Conservation (phyloP, 768 basidiomycete genomes). For the Flagelloscypha sp. region DNA sequence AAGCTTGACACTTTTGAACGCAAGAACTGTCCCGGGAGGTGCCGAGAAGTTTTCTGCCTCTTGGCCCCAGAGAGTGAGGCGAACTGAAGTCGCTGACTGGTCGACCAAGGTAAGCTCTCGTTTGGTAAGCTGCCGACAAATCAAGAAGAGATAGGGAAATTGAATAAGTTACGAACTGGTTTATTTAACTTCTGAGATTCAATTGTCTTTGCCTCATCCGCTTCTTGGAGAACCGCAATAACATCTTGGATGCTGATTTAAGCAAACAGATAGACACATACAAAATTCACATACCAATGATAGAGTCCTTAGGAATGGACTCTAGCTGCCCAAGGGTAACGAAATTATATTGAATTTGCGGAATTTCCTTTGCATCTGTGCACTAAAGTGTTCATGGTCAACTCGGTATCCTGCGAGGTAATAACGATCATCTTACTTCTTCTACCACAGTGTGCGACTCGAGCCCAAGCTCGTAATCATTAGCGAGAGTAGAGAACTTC, state of each 20-base stretch:
- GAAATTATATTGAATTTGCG: conserved; percentile 81
- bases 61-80: conserved; percentile 93
- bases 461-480: conserved; percentile 90
- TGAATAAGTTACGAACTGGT: too few relatives aligned
- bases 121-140: conserved; percentile 58
- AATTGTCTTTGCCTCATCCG: too few relatives aligned
- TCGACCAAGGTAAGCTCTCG: conserved; percentile 89
- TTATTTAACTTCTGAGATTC: too few relatives aligned
- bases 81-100: conserved; percentile 64
- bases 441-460: conserved; percentile 79
- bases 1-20: conserved; percentile 90
- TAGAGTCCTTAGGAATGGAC: conserved; percentile 63
- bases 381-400: conserved; percentile 45
- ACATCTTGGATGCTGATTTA: too few relatives aligned
- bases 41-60: conserved; percentile 77
- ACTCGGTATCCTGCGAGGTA: conserved; percentile 5
- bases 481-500: conserved; percentile 83
- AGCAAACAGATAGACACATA: too few relatives aligned
- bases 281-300: conserved; percentile 73
- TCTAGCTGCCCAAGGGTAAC: conserved; percentile 55
- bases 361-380: conserved; percentile 65
- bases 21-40: conserved; percentile 79
- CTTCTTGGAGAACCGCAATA: conserved; percentile 73
- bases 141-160: conserved; percentile 6
- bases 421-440: conserved; percentile 43